Evolutionary conservation across 306 rosid genomes (phyloP).

Genomic region (Neltuma alba): DNA sequence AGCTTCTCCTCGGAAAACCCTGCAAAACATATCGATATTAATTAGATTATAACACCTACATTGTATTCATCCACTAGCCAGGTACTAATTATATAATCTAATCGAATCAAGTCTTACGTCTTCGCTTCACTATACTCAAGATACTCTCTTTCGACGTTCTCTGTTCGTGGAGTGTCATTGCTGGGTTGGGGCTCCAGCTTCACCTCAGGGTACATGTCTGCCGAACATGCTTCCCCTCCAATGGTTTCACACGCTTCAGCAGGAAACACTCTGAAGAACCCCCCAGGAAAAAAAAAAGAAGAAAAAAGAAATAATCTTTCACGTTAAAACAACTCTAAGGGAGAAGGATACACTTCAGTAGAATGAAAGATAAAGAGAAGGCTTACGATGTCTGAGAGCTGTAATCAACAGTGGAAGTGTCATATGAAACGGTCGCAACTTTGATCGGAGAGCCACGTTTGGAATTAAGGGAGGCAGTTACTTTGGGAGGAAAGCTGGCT

Average conservation of each 20-base stretch:
- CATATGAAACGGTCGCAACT: slow-evolving; percentile 35
- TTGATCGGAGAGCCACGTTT: slow-evolving; percentile 41
- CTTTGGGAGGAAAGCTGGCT: slow-evolving; percentile 38
- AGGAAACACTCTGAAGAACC: slow-evolving; percentile 52
- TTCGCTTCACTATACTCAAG: slow-evolving; percentile 59
- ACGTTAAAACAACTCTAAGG: not conserved
- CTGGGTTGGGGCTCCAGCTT: slow-evolving; percentile 46
- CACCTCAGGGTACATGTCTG: slow-evolving; percentile 59
- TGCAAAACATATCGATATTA: slow-evolving; percentile 30
- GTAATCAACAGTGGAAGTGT: slow-evolving; percentile 54
- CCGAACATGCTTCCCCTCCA: slow-evolving; percentile 76
- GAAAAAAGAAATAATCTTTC: not conserved
- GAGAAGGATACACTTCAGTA: not conserved
- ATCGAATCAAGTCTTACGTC: slow-evolving; percentile 44
- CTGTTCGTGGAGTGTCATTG: slow-evolving; percentile 31
- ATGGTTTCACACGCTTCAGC: slow-evolving; percentile 81
- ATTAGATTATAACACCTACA: not conserved
- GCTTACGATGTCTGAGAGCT: slow-evolving; percentile 60
- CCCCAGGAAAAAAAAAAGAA: not conserved
- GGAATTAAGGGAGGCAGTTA: slow-evolving; percentile 31
- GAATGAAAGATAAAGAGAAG: not conserved
- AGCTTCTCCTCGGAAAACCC: slow-evolving; percentile 85
- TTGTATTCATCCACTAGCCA: not conserved
- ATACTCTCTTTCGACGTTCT: slow-evolving; percentile 66
- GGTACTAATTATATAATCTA: not conserved